Conservation (phyloP, 208 protist genomes). For the Trypanosoma melophagium region DNA sequence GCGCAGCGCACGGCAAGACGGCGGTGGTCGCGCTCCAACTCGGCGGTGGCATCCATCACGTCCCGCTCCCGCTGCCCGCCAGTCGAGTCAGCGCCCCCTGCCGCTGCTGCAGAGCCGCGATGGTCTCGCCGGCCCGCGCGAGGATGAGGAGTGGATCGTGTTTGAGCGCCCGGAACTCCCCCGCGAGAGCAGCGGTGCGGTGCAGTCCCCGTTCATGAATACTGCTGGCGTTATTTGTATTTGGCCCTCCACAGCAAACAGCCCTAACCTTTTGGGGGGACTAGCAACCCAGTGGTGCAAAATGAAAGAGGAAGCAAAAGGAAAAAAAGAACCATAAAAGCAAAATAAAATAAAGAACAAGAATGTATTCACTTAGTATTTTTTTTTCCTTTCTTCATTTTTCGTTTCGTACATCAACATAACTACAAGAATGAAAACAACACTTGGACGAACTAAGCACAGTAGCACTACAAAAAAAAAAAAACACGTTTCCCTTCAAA, state of each 20-base stretch:
- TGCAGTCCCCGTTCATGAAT: slow-evolving; percentile 1
- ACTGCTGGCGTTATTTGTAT: no score
- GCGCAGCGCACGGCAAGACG: slow-evolving; percentile 21
- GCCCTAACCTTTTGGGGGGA: background rate
- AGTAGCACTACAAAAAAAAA: no score
- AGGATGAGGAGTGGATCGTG: slow-evolving; percentile 32
- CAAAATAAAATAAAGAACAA: background rate
- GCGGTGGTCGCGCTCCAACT: slow-evolving; percentile 36
- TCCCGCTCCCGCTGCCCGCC: slow-evolving; percentile 4
- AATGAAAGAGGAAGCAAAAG: background rate
- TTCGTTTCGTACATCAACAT: no score
- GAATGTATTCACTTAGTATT: background rate
- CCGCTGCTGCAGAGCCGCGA: slow-evolving; percentile 20
- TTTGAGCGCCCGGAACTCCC: slow-evolving; percentile 32
- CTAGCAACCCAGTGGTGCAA: background rate
- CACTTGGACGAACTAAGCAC: no score
- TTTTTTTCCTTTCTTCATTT: background rate
- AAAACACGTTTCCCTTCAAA: no score
- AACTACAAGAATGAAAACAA: no score
- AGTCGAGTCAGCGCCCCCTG: background rate
- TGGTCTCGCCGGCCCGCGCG: slow-evolving; percentile 19
- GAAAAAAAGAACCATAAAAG: slow-evolving; percentile 3
- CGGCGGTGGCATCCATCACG: slow-evolving; percentile 21
- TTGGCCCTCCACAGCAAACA: background rate
- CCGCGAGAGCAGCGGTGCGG: slow-evolving; percentile 22